Conservation (phyloP, 164 flowering plant species). For the Tinospora cordifolia region DNA sequence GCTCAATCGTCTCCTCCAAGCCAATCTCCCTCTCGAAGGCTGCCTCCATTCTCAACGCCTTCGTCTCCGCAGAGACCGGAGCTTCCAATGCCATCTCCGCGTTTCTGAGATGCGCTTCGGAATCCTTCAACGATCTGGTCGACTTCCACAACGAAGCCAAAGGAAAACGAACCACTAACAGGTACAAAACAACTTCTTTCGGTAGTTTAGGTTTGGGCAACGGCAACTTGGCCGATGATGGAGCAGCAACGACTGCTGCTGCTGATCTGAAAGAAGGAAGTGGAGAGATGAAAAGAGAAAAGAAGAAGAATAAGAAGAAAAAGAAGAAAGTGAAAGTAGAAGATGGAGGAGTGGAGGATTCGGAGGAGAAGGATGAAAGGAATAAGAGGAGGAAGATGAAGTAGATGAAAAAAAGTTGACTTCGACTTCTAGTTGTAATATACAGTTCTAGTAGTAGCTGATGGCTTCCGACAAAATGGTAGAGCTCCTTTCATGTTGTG, state of each 20-base stretch:
- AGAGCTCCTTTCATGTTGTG: too few species aligned
- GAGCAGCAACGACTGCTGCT: background rate
- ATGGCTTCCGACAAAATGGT: too few species aligned
- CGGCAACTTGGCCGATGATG: background rate
- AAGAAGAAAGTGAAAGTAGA: background rate
- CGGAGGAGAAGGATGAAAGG: slow-evolving; percentile 2
- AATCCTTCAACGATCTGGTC: slow-evolving; percentile 26
- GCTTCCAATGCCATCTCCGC: slow-evolving; percentile 21
- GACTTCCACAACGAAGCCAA: slow-evolving; percentile 22
- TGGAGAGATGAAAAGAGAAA: background rate
- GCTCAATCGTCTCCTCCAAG: slow-evolving; percentile 18
- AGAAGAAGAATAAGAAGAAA: slow-evolving; percentile 8
- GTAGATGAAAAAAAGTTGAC: too few species aligned
- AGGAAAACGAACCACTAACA: slow-evolving; percentile 1
- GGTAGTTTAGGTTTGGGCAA: background rate
- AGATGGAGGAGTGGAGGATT: slow-evolving; percentile 1
- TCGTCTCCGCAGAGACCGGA: slow-evolving; percentile 19
- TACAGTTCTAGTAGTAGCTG: too few species aligned
- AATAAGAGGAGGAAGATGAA: slow-evolving; percentile 15
- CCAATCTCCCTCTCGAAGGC: slow-evolving; percentile 29
- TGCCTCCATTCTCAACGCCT: slow-evolving; percentile 17
- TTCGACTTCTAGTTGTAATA: background rate
- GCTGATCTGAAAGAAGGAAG: background rate
- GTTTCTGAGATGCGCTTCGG: slow-evolving; percentile 22
- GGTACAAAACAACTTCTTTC: background rate